These are phyloP conservation scores for Solanum sitiens DNA, from an alignment of 257 asterid genomes.

Conservation along the genomic window DNA sequence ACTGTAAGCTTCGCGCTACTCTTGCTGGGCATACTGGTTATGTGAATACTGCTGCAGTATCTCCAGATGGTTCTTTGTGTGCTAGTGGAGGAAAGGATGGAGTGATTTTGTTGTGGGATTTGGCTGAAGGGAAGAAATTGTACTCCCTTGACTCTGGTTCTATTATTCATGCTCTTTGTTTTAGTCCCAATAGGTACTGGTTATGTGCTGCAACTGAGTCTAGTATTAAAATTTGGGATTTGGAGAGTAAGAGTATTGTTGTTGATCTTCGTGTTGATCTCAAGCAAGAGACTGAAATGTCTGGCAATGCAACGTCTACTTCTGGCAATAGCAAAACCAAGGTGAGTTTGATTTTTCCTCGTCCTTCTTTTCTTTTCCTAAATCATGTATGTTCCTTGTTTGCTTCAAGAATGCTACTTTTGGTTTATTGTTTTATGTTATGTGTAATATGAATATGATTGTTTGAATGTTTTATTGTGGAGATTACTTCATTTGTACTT, in stretches of 20 bases:
- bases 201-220: conserved; percentile 27
- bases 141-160: conserved; percentile 1
- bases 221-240: conserved; percentile 69
- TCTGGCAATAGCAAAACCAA: conserved; percentile 25
- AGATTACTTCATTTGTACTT: background rate
- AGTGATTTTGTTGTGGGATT: conserved; percentile 49
- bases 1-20: conserved; percentile 37
- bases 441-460: background rate
- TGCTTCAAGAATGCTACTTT: background rate
- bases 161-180: background rate
- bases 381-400: background rate
- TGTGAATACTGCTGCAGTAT: conserved; percentile 11
- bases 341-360: conserved; percentile 15
- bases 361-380: background rate
- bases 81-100: conserved; percentile 16
- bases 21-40: conserved; percentile 11
- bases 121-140: conserved; percentile 1
- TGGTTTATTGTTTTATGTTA: background rate
- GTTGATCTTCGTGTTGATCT: conserved; percentile 52
- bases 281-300: conserved; percentile 56
- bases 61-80: conserved; percentile 15
- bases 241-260: conserved; percentile 44
- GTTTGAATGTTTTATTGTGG: background rate
- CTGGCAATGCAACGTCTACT: conserved; percentile 9
- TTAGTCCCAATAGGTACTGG: conserved; percentile 11